phyloP scores from a whole-genome alignment of 805 yeast genomes.

The Saturnispora dispora region DNA sequence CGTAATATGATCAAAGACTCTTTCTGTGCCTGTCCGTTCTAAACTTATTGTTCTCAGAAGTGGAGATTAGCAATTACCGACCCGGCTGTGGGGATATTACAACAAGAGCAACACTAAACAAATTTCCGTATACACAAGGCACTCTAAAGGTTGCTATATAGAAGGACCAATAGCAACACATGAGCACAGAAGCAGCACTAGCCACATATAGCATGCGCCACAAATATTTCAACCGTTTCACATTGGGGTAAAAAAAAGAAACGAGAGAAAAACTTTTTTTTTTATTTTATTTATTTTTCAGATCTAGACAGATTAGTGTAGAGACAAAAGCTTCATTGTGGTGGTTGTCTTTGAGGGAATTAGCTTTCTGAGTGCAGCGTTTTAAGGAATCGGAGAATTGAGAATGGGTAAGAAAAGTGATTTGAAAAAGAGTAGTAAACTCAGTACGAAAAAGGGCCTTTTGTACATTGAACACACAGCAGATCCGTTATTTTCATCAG shows the following conservation, averaged over 20 bases:
- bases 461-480: constrained; percentile 35
- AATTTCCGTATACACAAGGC: no score
- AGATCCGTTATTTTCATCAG: constrained; percentile 67
- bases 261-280: not conserved
- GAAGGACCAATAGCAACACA: no score
- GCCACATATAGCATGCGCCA: not conserved
- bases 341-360: not conserved
- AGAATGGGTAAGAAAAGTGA: constrained; percentile 8
- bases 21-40: no score
- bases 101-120: no score
- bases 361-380: not conserved
- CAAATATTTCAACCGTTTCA: not conserved
- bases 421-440: constrained; percentile 9
- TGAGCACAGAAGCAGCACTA: not conserved
- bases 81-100: no score
- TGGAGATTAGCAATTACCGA: no score
- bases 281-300: no score
- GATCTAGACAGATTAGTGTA: not conserved
- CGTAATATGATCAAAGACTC: no score
- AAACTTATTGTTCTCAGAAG: no score
- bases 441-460: constrained; percentile 26
- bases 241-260: not conserved
- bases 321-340: not conserved
- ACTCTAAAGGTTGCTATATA: no score
- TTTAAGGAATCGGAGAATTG: not conserved